Percentiles rank a stretch among this genome's conserved stretches.
These are phyloP conservation scores for Pestalotiopsis sp. DNA, from an alignment of 2,329 filamentous ascomycete genomes.

Conservation along the genomic window DNA sequence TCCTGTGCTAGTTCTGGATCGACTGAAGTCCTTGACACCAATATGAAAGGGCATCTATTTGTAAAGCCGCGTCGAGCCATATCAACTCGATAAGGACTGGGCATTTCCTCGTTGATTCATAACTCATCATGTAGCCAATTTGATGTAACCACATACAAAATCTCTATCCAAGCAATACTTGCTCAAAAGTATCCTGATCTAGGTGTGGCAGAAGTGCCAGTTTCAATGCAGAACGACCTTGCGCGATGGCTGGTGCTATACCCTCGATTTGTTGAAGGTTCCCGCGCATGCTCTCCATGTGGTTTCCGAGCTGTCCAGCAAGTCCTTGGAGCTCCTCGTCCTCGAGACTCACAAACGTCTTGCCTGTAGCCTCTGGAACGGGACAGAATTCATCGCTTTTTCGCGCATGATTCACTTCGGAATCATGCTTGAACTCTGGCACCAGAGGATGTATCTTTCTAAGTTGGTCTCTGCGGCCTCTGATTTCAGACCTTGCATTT, in stretches of 20 bases:
- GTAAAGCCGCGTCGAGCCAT: neutral
- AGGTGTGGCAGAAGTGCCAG: constrained; percentile 50
- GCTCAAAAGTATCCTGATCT: constrained; percentile 47
- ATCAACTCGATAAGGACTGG: neutral
- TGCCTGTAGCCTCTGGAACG: constrained; percentile 20
- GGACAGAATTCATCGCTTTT: constrained; percentile 21
- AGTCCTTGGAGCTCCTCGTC: constrained; percentile 48
- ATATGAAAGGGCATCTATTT: neutral
- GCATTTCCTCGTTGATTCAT: neutral
- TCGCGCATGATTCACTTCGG: constrained; percentile 9
- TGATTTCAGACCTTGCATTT: constrained; percentile 58
- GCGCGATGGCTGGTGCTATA: constrained; percentile 50
- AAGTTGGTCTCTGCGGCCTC: constrained; percentile 50
- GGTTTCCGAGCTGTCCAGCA: constrained; percentile 51
- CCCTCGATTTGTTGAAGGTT: constrained; percentile 59
- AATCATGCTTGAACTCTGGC: constrained; percentile 34
- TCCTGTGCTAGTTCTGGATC: neutral
- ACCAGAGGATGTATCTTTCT: constrained; percentile 54
- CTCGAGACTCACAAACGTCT: constrained; percentile 30
- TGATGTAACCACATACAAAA: neutral
- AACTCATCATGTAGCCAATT: constrained; percentile 4
- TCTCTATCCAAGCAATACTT: constrained; percentile 46
- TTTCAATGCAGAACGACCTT: constrained; percentile 52
- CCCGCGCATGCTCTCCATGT: constrained; percentile 58
- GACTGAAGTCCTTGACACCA: neutral